phyloP scores from a whole-genome alignment of 1,284 basidiomycete species.

The Rhodotorula glutinis region DNA sequence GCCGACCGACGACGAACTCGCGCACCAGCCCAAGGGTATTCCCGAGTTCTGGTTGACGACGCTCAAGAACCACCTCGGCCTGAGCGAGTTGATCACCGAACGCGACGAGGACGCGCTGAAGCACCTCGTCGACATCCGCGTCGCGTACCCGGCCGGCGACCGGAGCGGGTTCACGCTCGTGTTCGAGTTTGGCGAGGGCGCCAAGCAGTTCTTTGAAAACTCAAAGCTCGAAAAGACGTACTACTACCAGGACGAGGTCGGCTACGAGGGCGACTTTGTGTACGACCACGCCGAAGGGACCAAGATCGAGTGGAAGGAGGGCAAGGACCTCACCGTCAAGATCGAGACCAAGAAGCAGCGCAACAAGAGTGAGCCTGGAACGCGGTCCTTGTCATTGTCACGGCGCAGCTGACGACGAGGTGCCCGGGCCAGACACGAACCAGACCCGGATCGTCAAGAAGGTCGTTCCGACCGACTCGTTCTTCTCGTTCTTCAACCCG shows the following conservation, averaged over 20 bases:
- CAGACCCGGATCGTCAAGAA: slow-evolving; percentile 88
- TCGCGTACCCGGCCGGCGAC: slow-evolving; percentile 60
- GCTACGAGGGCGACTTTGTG: slow-evolving; percentile 41
- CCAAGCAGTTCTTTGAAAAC: slow-evolving; percentile 88
- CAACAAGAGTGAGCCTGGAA: slow-evolving; percentile 89
- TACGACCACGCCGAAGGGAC: slow-evolving; percentile 69
- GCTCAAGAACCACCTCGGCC: slow-evolving; percentile 81
- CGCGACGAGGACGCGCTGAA: slow-evolving; percentile 73
- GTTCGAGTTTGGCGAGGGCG: slow-evolving; percentile 65
- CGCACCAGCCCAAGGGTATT: slow-evolving; percentile 60
- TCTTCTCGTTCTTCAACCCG: slow-evolving; percentile 96
- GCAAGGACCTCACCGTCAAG: slow-evolving; percentile 95
- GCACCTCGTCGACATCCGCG: slow-evolving; percentile 64
- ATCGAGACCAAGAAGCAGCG: slow-evolving; percentile 99
- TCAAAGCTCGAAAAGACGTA: slow-evolving; percentile 86
- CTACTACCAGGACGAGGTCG: slow-evolving; percentile 68
- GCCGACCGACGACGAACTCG: slow-evolving; percentile 46
- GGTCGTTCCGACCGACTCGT: slow-evolving; percentile 80
- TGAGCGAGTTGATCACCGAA: slow-evolving; percentile 88
- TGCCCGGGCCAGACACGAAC: slow-evolving; percentile 76
- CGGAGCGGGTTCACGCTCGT: slow-evolving; percentile 83
- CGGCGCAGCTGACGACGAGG: no score
- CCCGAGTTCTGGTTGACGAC: slow-evolving; percentile 98
- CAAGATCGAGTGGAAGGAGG: slow-evolving; percentile 94
- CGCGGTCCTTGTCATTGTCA: no score